Conservation (phyloP, 805 yeast species). For the Yamadazyma endophytica region DNA sequence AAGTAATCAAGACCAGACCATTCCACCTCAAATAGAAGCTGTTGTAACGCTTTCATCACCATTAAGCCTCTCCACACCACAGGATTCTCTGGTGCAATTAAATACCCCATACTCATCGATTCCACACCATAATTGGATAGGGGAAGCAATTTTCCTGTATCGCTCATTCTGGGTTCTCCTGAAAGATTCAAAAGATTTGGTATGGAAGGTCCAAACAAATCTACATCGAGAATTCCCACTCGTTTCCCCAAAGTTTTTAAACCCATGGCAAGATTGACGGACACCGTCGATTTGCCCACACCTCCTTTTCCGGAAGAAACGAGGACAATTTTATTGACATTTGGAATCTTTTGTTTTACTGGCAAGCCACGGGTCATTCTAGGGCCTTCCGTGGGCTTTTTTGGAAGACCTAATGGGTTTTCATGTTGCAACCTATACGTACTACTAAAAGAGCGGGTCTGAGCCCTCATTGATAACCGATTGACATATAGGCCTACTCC, state of each 20-base stretch:
- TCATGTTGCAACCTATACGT: conserved; percentile 21
- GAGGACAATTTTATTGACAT: conserved; percentile 58
- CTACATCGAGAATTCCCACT: conserved; percentile 74
- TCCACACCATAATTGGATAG: conserved; percentile 69
- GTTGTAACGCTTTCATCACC: conserved; percentile 85
- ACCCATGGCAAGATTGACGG: conserved; percentile 65
- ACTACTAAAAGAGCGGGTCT: neutral
- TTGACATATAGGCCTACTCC: too few relatives aligned
- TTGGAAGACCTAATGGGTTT: conserved; percentile 40
- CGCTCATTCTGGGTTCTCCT: conserved; percentile 64
- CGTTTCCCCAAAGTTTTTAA: conserved; percentile 49
- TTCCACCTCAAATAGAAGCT: conserved; percentile 74
- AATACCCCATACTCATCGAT: conserved; percentile 87
- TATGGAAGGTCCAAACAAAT: conserved; percentile 80
- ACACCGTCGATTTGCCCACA: conserved; percentile 75
- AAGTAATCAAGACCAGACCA: conserved; percentile 68
- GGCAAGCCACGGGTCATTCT: conserved; percentile 53
- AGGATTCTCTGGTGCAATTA: conserved; percentile 61
- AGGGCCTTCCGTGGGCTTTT: conserved; percentile 20
- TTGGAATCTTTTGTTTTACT: conserved; percentile 49
- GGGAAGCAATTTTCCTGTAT: conserved; percentile 57
- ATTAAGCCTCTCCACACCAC: conserved; percentile 84
- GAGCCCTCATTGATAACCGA: too few relatives aligned
- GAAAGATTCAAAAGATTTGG: conserved; percentile 65
- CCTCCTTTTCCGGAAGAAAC: conserved; percentile 81